Evolutionary conservation across 345 rosid genomes (phyloP), one percentile per base, ranked within the genome.

Genomic region (Cardiospermum halicacabum): DNA sequence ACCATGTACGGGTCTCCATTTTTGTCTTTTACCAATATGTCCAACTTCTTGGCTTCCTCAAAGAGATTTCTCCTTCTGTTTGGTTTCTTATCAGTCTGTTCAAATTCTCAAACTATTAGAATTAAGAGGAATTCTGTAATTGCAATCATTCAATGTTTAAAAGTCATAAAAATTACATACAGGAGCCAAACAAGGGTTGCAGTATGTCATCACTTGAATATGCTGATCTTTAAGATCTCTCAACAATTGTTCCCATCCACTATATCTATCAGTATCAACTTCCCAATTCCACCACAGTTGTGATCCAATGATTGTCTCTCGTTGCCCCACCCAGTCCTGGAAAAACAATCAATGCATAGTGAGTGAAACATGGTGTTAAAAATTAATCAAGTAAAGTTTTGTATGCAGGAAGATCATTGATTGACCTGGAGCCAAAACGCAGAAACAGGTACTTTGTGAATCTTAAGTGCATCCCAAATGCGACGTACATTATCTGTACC

Each of bases 281-380:
- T 86, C 92, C 89, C 89, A 86, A 53, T 86, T 86, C 92, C 92
- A 86, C 92, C 92, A 86, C 16, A 86, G 67, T 60, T 87, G 92
- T 24, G 89, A 82, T 54, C 92, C 92, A 2, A 84, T 77, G 26
- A 87, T 19, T 13, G 92, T 87, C 72, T 80, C 72, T 60, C 89
- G 80, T 58, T 77, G 84, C 25, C 89, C 92, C 39, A 87, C 92
- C 92, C 92, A 87, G 49, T 84, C 89, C 92, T 83, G 69, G n/a
- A 71, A 66, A 7, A 62, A 72, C 22, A 53, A 56, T 12, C 60
- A 42, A 49, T 15, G 27, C 60, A 16, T 11, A 58, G 34, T 64
- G 57, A 58, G 34, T 64, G 57, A 69, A 56, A 42, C 21, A 18
- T 64, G n/a, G n/a, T n/a, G n/a, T n/a, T n/a, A n/a, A n/a, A n/a